phyloP scores from a whole-genome alignment of 192 early-diverging fungal genomes.

The Coemansia furcata region DNA sequence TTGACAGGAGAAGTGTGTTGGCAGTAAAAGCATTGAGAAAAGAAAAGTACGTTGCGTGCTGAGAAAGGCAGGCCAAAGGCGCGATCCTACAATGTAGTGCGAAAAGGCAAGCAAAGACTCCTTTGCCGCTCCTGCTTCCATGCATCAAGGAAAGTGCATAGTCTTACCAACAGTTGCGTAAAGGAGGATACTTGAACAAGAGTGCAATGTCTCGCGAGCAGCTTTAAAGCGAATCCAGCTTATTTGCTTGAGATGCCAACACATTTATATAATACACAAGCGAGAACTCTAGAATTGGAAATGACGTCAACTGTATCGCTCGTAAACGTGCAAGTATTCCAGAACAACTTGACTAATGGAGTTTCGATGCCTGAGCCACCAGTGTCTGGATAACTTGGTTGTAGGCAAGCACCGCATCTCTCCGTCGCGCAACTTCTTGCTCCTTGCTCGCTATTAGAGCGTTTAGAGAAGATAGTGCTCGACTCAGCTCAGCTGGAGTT shows the following conservation, averaged over 20 bases:
- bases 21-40: too few species aligned
- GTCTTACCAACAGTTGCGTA: too few species aligned
- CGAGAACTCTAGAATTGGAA: not conserved
- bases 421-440: constrained; percentile 23
- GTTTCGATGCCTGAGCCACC: constrained; percentile 36
- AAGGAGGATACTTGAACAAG: too few species aligned
- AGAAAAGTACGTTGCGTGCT: too few species aligned
- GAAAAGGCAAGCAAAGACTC: too few species aligned
- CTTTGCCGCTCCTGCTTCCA: too few species aligned
- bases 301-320: not conserved
- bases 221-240: too few species aligned
- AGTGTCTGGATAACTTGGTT: constrained; percentile 50
- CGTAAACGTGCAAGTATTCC: not conserved
- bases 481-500: constrained; percentile 1
- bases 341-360: constrained; percentile 16
- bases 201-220: too few species aligned
- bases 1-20: too few species aligned
- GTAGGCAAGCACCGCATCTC: constrained; percentile 30
- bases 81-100: too few species aligned
- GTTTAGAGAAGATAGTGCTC: constrained; percentile 27
- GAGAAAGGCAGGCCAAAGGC: too few species aligned
- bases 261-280: not conserved
- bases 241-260: not conserved
- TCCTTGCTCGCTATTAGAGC: constrained; percentile 10
- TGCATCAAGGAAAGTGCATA: too few species aligned